Evolutionary conservation across 2,329 filamentous ascomycete genomes (phyloP), one percentile per base, ranked within the genome.

Genomic region (Ophiostoma pallidulum): DNA sequence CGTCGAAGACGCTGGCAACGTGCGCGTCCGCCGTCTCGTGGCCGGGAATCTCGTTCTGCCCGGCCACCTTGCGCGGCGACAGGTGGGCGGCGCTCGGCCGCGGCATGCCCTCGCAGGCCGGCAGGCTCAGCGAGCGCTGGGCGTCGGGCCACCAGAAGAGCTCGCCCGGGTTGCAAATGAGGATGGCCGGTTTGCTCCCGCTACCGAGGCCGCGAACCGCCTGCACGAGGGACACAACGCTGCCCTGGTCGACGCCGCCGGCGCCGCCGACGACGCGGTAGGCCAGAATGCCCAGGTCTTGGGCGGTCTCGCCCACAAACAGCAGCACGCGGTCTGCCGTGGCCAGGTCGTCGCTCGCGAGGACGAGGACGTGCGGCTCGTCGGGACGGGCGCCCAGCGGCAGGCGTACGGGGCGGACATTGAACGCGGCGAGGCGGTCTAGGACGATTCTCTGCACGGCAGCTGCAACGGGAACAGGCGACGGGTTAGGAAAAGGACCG

Each of bases 111-210:
- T 69, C 60, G 70, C 82, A 84, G 3, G 72, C 73, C 0, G 60
- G 59, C 1, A 72, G 61, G 1, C 77, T 84, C 51, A 94, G 69
- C 0, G 79, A 71, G 41, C 75, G 73, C 44, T 72, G 65, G 1
- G 73, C 73, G 44, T 76, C 73, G 35, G 84, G 78, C 62, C 84
- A 86, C 81, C 87, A 96, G 57, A 82, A 70, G 16, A 86, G 68
- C 64, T 94, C 81, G 4, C 86, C 87, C 4, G 79, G 71, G 60
- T 95, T 96, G 39, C 87, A 77, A 22, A 95, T 68, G 24, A 96
- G 66, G 48, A 96, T 66, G 3, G 76, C 84, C 0, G 2, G 61
- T 54, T 0, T 1, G 2, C 24, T 4, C 55, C 0, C 1, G 2
- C 24, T 4, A 12, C 10, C 18, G 2, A 16, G 2, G 4, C 13